Base-by-base conservation (phyloP, 2,329 filamentous ascomycete species). In the Pestalotiopsis fici region DNA sequence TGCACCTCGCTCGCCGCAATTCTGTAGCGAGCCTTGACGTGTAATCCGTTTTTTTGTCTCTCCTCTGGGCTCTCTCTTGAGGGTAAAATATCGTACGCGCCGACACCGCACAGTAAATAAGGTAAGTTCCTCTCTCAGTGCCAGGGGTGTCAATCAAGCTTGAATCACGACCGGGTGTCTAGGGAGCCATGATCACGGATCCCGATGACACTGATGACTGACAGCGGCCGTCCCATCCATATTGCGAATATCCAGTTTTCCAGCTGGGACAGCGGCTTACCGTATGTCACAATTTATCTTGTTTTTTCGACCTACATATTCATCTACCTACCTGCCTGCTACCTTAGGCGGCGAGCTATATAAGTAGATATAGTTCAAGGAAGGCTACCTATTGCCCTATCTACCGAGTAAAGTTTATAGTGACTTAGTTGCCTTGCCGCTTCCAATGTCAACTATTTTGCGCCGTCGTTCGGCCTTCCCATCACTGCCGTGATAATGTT, bases 131-230 rank as follows among this genome's bases (percentile, higher is more conserved):
- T 50, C 18, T 50, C 43, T 50, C 18, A 18, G 43, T 50, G 25
- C 25, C 28, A 60, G 57, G 28, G 57, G 57, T 39, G 55, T 37
- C 31, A 37, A 21, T 60, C 57, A 60, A 60, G 57, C 57, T 60
- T 60, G 57, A 60, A 37, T 60, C 57, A 37, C 57, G 57, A 37
- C 57, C 31, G 57, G 57, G 27, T 31, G 55, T 31, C 55, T 57
- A 57, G 23, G 23, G 57, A 35, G 28, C 25, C 25, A 21, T 60
- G 28, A 57, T 21, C 55, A 27, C n/a, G 57, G 57, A 31, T 60
- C 31, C n/a, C 31, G 31, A 35, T 35, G 31, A 35, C 31, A 35
- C 15, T 31, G 27, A n/a, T 35, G 18, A 37, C 57, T 31, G 57
- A 37, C 57, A 60, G 27, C 57, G 27, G 11, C 31, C 57, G 31